Percentiles rank a stretch among this genome's conserved stretches.
Conservation (phyloP, 257 asterid species). For the Solanum corneliomulleri region DNA sequence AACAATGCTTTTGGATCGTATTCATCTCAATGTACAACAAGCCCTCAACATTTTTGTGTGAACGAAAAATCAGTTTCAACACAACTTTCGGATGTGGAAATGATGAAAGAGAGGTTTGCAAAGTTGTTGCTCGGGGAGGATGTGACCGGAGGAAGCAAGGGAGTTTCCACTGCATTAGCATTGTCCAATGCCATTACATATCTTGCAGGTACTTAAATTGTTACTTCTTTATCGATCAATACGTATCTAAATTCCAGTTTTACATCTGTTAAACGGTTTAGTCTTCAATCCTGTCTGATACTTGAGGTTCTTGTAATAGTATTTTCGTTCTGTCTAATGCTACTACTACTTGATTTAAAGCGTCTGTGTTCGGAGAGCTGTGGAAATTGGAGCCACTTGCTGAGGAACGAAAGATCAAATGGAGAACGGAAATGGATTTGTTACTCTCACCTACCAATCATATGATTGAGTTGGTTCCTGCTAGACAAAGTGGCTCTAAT, state of each 20-base stretch:
- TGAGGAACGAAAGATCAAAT: conserved; percentile 59
- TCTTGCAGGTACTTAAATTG: conserved; percentile 44
- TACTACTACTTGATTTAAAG: conserved; percentile 22
- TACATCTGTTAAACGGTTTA: background rate
- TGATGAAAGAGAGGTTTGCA: conserved; percentile 74
- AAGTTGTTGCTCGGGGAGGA: conserved; percentile 84
- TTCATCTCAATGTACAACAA: conserved; percentile 45
- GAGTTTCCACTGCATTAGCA: conserved; percentile 60
- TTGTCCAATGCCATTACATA: conserved; percentile 65
- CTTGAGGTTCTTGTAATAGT: background rate
- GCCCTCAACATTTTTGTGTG: conserved; percentile 15
- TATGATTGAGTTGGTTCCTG: conserved; percentile 89
- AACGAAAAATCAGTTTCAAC: conserved; percentile 19
- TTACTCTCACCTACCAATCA: conserved; percentile 79
- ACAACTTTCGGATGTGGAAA: conserved; percentile 36
- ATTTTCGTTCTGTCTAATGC: background rate
- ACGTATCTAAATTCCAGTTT: background rate
- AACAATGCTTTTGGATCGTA: conserved; percentile 56
- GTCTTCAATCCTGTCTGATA: background rate
- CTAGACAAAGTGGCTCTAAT: conserved; percentile 52
- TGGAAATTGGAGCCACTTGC: conserved; percentile 94
- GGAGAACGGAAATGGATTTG: conserved; percentile 88
- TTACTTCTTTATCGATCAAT: background rate
- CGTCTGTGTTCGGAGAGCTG: conserved; percentile 86
- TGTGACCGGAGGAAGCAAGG: conserved; percentile 61